Evolutionary conservation across 352 stramenopile species (phyloP), one percentile per base, ranked within the genome.

Genomic region (Globisporangium spinosum): DNA sequence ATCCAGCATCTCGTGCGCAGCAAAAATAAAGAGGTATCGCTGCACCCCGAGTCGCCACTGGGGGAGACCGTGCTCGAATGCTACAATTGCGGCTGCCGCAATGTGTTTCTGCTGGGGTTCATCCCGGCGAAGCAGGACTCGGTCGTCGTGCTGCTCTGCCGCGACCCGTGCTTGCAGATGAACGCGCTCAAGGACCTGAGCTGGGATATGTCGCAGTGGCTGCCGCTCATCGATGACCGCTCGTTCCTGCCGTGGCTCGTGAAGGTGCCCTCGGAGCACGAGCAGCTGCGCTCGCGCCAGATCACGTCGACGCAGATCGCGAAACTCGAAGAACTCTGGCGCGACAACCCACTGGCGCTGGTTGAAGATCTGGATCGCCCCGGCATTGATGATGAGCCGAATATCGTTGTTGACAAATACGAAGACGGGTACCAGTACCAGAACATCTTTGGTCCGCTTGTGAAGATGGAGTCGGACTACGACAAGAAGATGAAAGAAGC

Each of bases 381-480:
- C 0, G 93, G 96, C 40, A 84, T 98, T 58, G 90, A 98, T 35
- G 89, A 97, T 45, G 90, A 96, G 56, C 87, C 90, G 0, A 80
- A 85, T 17, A 78, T 90, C 0, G 97, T 98, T 0, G 70, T 93
- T 35, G 71, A 94, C 20, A 89, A 90, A 38, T 99, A 99, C 74
- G 96, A 99, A 64, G 97, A 99, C 75, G 98, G 97, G 27, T 99
- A 99, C 77, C 97, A 99, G 82, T 99, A 99, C 83, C 97, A 99
- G 78, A 99, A 99, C 79, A 94, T 99, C 56, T 93, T 99, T 67
- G 97, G 94, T 4, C 98, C 98, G 12, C 77, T 99, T 12, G 97
- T 99, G n/a, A 99, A 99, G 78, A 97, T 99, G 79, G 98, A 99
- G 82, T 98, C 97, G 5, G 97, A 99, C 80, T 99, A 99, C 69